A percentile compares a stretch with the other conserved stretches of the same genome.
These are phyloP conservation scores for Tylopilus sp. DNA, from an alignment of 768 basidiomycete species.

Conservation along the genomic window DNA sequence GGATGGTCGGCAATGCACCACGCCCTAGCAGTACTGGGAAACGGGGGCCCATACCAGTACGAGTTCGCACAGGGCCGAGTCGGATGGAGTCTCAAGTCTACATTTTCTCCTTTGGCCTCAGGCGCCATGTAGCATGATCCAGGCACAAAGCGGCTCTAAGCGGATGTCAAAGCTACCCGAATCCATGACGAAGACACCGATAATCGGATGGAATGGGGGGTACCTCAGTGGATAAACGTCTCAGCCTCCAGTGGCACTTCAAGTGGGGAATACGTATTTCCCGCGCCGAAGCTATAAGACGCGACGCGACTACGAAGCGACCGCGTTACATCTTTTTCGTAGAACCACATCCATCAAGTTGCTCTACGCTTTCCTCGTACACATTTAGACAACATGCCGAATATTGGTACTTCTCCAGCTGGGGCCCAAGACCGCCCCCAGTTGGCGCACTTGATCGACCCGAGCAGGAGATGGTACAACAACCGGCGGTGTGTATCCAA, in stretches of 20 bases:
- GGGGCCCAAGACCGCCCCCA: slow-evolving; percentile 29
- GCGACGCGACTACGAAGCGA: background rate
- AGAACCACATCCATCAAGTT: background rate
- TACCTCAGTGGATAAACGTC: slow-evolving; percentile 17
- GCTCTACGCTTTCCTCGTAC: background rate
- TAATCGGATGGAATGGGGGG: background rate
- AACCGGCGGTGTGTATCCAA: slow-evolving; percentile 54
- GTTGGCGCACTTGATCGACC: slow-evolving; percentile 58
- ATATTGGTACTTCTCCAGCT: slow-evolving; percentile 40
- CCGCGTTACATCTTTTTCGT: slow-evolving; percentile 16
- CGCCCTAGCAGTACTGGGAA: background rate
- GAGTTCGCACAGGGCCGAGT: background rate
- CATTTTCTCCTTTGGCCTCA: background rate
- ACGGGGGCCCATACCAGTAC: background rate
- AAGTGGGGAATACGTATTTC: too few species aligned
- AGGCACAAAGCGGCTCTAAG: background rate
- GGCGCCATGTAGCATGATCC: background rate
- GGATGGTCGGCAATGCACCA: background rate
- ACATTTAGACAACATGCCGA: slow-evolving; percentile 45
- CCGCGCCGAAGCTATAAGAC: slow-evolving; percentile 12
- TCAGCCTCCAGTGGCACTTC: too few species aligned
- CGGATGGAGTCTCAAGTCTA: background rate
- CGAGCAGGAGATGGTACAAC: slow-evolving; percentile 71
- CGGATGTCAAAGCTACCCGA: background rate
- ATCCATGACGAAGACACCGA: background rate